Conservation (phyloP, 2,329 filamentous ascomycete species). For the Arthrobotrys iridis region DNA sequence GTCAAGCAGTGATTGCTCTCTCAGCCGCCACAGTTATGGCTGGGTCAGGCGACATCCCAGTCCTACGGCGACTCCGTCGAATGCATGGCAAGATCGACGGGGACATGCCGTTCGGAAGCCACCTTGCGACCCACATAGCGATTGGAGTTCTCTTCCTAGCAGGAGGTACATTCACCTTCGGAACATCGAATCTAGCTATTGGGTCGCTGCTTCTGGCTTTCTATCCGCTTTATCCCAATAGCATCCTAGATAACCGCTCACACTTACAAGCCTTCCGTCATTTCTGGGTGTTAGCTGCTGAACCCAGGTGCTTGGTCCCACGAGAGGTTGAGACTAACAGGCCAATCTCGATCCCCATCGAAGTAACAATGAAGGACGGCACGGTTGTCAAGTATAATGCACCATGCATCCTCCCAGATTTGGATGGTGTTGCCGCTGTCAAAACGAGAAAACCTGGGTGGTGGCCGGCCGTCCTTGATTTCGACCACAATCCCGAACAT, state of each 20-base stretch:
- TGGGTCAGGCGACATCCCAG: conserved; percentile 85
- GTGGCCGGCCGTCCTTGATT: conserved; percentile 84
- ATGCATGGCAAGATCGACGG: conserved; percentile 86
- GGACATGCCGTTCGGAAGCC: conserved; percentile 89
- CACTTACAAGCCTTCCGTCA: conserved; percentile 97
- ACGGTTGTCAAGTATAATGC: conserved; percentile 61
- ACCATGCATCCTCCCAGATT: conserved; percentile 72
- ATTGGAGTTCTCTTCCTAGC: conserved; percentile 91
- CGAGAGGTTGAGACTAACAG: conserved; percentile 86
- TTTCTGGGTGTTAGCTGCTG: conserved; percentile 93
- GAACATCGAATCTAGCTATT: conserved; percentile 85
- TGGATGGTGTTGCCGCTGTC: conserved; percentile 71
- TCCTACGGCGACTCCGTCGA: conserved; percentile 84
- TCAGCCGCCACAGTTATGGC: conserved; percentile 91
- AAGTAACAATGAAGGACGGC: conserved; percentile 70
- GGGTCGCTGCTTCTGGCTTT: conserved; percentile 88
- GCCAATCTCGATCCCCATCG: conserved; percentile 77
- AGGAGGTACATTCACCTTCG: conserved; percentile 90
- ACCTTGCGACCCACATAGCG: conserved; percentile 90
- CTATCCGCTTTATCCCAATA: conserved; percentile 89
- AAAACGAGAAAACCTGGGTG: conserved; percentile 74
- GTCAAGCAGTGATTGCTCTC: conserved; percentile 85
- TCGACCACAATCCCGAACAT: conserved; percentile 71
- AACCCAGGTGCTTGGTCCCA: conserved; percentile 85
- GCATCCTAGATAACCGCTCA: conserved; percentile 90